Conservation (phyloP, 2,329 filamentous ascomycete genomes). For the Fonsecaea nubica region DNA sequence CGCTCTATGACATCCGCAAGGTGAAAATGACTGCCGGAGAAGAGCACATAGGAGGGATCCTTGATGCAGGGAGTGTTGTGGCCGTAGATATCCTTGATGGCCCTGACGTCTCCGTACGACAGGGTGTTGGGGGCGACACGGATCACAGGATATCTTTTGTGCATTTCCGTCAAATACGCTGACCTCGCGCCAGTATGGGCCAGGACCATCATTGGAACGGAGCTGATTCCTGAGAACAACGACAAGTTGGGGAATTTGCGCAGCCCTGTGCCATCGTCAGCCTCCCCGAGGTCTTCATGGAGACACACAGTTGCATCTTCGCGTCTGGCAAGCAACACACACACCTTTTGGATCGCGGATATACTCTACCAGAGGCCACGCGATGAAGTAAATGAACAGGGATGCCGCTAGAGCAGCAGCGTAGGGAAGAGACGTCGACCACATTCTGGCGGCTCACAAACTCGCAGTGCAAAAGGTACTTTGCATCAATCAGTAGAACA, state of each 20-base stretch:
- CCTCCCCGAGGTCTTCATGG: background rate
- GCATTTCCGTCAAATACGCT: conserved; percentile 53
- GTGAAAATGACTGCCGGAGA: conserved; percentile 22
- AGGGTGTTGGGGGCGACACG: conserved; percentile 24
- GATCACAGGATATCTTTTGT: conserved; percentile 63
- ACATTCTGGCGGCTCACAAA: background rate
- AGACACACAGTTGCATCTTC: background rate
- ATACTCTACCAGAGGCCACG: conserved; percentile 18
- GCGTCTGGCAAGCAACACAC: background rate
- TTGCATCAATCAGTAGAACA: background rate
- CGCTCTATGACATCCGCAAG: conserved; percentile 48
- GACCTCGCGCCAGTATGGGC: conserved; percentile 49
- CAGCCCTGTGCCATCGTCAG: conserved; percentile 40
- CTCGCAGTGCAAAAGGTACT: background rate
- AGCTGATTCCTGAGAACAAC: conserved; percentile 53
- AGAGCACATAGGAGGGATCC: conserved; percentile 16
- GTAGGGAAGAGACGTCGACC: background rate
- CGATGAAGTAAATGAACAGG: conserved; percentile 16
- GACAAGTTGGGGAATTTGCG: conserved; percentile 56
- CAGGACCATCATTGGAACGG: conserved; percentile 56
- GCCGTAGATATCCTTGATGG: conserved; percentile 49
- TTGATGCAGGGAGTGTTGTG: conserved; percentile 45
- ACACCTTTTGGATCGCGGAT: conserved; percentile 21
- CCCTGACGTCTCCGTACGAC: conserved; percentile 11
- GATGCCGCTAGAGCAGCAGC: background rate